phyloP scores from a whole-genome alignment of 176 grass and related monocot species.

The Raddia guianensis region DNA sequence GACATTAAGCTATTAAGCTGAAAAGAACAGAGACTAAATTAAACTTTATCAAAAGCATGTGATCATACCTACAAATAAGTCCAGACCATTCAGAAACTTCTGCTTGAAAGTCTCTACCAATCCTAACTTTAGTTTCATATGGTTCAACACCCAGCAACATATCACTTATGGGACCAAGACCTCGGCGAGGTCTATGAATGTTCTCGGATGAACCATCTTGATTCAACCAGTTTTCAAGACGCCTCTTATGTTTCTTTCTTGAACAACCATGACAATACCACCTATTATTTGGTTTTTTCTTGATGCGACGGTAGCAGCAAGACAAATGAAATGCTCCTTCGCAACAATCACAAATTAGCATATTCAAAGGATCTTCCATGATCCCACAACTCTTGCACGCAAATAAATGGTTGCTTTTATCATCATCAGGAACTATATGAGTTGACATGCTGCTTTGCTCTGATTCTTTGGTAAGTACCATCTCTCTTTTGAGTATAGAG shows the following conservation, averaged over 20 bases:
- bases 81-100: slow-evolving; percentile 69
- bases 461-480: slow-evolving; percentile 35
- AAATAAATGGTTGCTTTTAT: slow-evolving; percentile 42
- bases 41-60: not conserved
- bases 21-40: not conserved
- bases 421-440: slow-evolving; percentile 16
- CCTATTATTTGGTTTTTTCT: slow-evolving; percentile 53
- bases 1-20: too few relatives aligned
- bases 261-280: slow-evolving; percentile 69
- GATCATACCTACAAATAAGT: slow-evolving; percentile 58
- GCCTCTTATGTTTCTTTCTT: slow-evolving; percentile 56
- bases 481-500: slow-evolving; percentile 51
- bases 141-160: slow-evolving; percentile 56
- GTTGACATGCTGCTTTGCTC: slow-evolving; percentile 31
- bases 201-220: slow-evolving; percentile 16
- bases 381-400: slow-evolving; percentile 58
- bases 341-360: slow-evolving; percentile 85
- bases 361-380: slow-evolving; percentile 56
- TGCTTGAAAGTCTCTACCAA: slow-evolving; percentile 80
- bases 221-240: slow-evolving; percentile 19
- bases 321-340: slow-evolving; percentile 77
- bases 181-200: slow-evolving; percentile 27
- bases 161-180: slow-evolving; percentile 44
- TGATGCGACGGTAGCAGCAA: slow-evolving; percentile 56
- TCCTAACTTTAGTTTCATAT: slow-evolving; percentile 55